Base-by-base conservation (phyloP, 306 rosid species). In the Prunus davidiana region DNA sequence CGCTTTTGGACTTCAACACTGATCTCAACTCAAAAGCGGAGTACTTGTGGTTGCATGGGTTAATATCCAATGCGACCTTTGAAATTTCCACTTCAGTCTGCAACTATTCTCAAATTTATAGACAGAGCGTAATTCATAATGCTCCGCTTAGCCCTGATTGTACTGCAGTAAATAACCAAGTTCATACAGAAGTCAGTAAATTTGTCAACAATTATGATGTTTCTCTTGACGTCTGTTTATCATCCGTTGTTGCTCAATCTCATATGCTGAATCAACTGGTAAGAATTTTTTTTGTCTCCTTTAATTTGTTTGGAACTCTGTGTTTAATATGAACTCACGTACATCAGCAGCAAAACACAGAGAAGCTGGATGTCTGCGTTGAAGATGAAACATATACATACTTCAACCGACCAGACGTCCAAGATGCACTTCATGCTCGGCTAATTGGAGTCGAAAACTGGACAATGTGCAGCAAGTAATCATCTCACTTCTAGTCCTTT, bases 1-100 rank as follows among this genome's bases (percentile, higher is more conserved):
- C 94, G 32, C 83, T 89, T 60, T 75, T 91, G 19, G 94, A 91
- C 13, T 87, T 89, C 66, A 75, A 89, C 61, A 83, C 86, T 0
- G 94, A 91, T 83, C 77, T 88, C 58, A 88, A 91, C 78, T 80
- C 97, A 15, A 43, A 81, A 55, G 85, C 91, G 2, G 88, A 83
- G 73, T 89, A 62, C 84, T 65, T 43, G 6, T 91, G 92, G 92
- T 87, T 94, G 3, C 97, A 91, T 28, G 97, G 92, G 45, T 50
- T 91, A 34, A 86, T 89, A 67, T 91, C 90, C 2, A 92, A 91
- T 67, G 82, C 91, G 46, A 84, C 89, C 12, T 85, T 71, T 16
- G 69, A 88, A 56, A 2, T 62, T 20, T 34, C 82, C 77, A 89
- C 82, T 2, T 78, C 67, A 27, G 74, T 83, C 38, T 89, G 97